phyloP scores from a whole-genome alignment of 805 yeast genomes.

The Millerozyma miso region DNA sequence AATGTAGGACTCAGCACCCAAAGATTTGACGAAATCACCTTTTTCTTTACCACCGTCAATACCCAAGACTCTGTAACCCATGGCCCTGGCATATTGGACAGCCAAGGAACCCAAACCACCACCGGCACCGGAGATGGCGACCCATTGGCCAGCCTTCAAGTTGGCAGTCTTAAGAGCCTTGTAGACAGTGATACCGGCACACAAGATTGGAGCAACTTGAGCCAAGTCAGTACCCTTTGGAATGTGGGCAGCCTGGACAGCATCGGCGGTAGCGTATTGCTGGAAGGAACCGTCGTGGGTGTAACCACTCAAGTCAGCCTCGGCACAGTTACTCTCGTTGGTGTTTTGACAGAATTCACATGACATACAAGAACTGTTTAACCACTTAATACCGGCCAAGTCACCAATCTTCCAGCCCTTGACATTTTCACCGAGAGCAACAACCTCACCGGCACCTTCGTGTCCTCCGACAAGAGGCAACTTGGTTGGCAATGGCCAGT shows the following conservation, averaged over 20 bases:
- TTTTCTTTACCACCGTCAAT: constrained; percentile 69
- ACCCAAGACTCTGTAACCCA: constrained; percentile 70
- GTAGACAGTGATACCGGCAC: constrained; percentile 91
- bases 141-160: constrained; percentile 68
- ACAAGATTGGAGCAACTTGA: constrained; percentile 72
- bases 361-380: constrained; percentile 69
- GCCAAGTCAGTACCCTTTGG: constrained; percentile 75
- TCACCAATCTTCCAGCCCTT: constrained; percentile 73
- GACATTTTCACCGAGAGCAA: constrained; percentile 68
- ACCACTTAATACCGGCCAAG: constrained; percentile 80
- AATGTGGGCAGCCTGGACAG: constrained; percentile 78
- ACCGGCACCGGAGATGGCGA: constrained; percentile 74
- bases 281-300: constrained; percentile 90
- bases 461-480: constrained; percentile 84
- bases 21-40: constrained; percentile 47
- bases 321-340: constrained; percentile 67
- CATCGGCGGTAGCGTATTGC: constrained; percentile 86
- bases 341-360: constrained; percentile 72
- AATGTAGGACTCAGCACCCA: constrained; percentile 64
- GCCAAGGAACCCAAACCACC: constrained; percentile 78
- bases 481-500: constrained; percentile 78
- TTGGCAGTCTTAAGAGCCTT: constrained; percentile 82
- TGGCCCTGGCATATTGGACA: constrained; percentile 69
- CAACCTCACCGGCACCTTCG: constrained; percentile 87
- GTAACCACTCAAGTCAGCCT: constrained; percentile 70